phyloP scores from a whole-genome alignment of 177 flowering plant genomes.

The Telopea speciosissima region DNA sequence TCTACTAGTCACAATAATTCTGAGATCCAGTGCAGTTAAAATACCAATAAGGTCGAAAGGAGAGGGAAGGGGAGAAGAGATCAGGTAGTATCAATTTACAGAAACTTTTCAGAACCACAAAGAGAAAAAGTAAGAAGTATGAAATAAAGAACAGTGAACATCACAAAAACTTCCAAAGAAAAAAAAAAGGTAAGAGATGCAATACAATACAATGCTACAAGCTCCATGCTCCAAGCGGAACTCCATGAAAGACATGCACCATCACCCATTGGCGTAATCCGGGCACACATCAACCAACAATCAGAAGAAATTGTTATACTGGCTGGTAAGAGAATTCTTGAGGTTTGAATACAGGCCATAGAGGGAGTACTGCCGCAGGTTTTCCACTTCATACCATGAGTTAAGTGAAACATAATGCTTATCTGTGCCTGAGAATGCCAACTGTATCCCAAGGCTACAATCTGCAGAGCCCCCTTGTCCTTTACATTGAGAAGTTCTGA shows the following conservation, averaged over 20 bases:
- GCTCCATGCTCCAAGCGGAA: background rate
- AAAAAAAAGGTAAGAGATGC: background rate
- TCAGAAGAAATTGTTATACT: conserved; percentile 58
- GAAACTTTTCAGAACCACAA: too few species aligned
- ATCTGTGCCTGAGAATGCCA: conserved; percentile 96
- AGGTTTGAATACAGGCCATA: conserved; percentile 70
- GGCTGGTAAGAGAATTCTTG: conserved; percentile 64
- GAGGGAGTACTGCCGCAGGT: conserved; percentile 88
- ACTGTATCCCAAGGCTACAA: conserved; percentile 90
- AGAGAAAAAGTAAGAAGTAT: too few species aligned
- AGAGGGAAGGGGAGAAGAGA: too few species aligned
- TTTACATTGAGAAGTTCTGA: conserved; percentile 51
- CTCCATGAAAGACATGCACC: background rate
- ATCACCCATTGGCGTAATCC: background rate
- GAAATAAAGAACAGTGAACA: too few species aligned
- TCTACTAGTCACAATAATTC: too few species aligned
- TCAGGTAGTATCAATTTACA: too few species aligned
- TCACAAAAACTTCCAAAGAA: too few species aligned
- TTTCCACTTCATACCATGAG: conserved; percentile 95
- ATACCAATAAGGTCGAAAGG: too few species aligned
- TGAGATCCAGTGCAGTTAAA: too few species aligned
- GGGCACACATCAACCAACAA: background rate
- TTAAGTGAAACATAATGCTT: conserved; percentile 66
- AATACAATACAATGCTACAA: background rate
- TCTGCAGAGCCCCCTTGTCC: conserved; percentile 63